Conservation (phyloP, 371 early-diverging fungal species). For the Aphelidium insulamus region DNA sequence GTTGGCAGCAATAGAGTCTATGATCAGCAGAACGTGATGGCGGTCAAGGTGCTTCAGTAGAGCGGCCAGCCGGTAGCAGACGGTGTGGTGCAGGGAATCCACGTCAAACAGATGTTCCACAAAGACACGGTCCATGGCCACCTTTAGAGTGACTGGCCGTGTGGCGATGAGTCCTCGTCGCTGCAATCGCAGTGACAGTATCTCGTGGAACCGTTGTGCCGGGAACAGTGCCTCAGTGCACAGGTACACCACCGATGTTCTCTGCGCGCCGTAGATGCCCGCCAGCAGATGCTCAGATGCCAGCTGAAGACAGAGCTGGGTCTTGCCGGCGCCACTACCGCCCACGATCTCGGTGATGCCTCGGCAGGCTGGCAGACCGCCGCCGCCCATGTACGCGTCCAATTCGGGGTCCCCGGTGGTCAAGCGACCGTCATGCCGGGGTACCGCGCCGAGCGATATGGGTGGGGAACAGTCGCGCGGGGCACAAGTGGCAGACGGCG, state of each 20-base stretch:
- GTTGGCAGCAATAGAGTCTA: constrained; percentile 2
- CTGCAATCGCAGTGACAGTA: no score
- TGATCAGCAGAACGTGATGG: neutral
- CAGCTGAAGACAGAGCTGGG: constrained; percentile 2
- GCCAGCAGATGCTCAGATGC: neutral
- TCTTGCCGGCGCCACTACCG: constrained; percentile 1
- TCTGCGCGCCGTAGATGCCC: neutral
- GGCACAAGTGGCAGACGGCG: no score
- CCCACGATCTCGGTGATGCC: constrained; percentile 2
- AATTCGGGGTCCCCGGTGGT: constrained; percentile 1
- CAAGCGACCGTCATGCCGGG: no score
- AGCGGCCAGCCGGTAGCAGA: neutral
- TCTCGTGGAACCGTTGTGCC: neutral
- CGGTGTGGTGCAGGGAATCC: neutral
- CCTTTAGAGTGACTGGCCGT: neutral
- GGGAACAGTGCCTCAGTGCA: neutral
- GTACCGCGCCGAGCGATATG: no score
- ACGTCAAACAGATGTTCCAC: neutral
- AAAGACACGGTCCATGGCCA: no score
- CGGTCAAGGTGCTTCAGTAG: no score
- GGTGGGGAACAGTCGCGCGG: no score
- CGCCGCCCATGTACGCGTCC: neutral
- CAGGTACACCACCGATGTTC: neutral
- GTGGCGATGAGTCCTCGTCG: neutral
- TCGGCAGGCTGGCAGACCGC: neutral